Conservation (phyloP, 768 basidiomycete species). For the Russula virescens region DNA sequence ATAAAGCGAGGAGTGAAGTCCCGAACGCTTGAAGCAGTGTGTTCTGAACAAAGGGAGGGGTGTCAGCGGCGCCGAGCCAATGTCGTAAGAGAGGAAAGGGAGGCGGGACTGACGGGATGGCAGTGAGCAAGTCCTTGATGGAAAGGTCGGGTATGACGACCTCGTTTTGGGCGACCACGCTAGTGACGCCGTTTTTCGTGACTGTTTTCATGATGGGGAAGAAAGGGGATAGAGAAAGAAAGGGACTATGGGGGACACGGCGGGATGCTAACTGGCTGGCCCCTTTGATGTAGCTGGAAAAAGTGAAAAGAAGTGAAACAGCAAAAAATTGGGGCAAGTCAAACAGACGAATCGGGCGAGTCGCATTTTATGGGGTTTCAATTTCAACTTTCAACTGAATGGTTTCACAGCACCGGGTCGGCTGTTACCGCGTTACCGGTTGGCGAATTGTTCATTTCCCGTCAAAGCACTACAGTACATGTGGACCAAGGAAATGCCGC, state of each 20-base stretch:
- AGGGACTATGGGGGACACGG: neutral
- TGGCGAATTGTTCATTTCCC: too few species aligned
- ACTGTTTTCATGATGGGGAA: constrained; percentile 21
- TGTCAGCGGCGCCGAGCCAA: neutral
- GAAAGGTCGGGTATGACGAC: constrained; percentile 76
- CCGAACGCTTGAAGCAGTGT: constrained; percentile 90
- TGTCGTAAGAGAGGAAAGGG: neutral
- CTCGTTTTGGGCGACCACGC: constrained; percentile 47
- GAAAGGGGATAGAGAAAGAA: neutral
- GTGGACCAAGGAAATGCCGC: too few species aligned
- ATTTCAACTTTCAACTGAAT: too few species aligned
- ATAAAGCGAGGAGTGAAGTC: constrained; percentile 70
- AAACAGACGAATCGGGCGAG: too few species aligned
- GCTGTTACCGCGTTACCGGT: too few species aligned
- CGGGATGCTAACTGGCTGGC: too few species aligned
- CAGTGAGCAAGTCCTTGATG: constrained; percentile 78
- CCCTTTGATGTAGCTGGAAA: neutral
- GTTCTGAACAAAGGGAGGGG: constrained; percentile 38
- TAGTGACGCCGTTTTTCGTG: constrained; percentile 19
- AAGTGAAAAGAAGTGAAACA: neutral
- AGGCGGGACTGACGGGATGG: constrained; percentile 64
- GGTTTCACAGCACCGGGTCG: too few species aligned
- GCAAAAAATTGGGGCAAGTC: neutral
- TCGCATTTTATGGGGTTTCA: neutral
- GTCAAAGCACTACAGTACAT: too few species aligned